These are phyloP conservation scores for Corymbia maculata DNA, from an alignment of 345 rosid species.

Conservation along the genomic window DNA sequence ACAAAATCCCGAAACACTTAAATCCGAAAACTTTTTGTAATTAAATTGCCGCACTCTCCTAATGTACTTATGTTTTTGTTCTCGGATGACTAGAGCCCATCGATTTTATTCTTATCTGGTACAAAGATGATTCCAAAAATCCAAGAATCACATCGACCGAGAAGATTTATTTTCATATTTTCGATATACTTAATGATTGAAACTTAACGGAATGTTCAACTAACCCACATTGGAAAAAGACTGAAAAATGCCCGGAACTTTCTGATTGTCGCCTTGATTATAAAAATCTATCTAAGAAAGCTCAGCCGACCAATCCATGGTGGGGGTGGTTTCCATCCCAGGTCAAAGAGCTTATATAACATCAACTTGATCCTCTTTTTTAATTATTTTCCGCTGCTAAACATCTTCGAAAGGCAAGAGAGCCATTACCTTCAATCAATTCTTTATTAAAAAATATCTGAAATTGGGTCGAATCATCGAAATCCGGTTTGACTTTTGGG, in stretches of 20 bases:
- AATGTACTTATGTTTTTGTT: not conserved
- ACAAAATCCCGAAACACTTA: fast-evolving
- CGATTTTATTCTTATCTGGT: not conserved
- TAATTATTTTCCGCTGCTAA: not conserved
- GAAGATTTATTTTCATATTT: not conserved
- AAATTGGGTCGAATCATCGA: not conserved
- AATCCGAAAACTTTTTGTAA: fast-evolving
- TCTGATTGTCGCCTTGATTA: not conserved
- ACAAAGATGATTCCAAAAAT: not conserved
- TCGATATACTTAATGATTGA: not conserved
- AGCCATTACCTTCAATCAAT: not conserved
- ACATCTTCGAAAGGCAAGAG: not conserved
- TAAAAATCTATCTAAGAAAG: not conserved
- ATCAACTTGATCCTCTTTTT: not conserved
- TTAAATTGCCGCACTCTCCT: fast-evolving
- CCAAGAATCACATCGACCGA: not conserved
- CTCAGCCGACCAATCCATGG: not conserved
- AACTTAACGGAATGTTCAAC: not conserved
- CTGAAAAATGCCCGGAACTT: not conserved
- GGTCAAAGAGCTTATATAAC: not conserved
- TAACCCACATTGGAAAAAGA: not conserved
- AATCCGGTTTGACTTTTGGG: not conserved
- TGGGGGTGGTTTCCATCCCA: not conserved
- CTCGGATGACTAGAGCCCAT: no score
- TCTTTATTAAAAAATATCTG: not conserved